These are phyloP conservation scores for Ambrosia hybrid DNA, from an alignment of 140 eudicot species.

Conservation along the genomic window DNA sequence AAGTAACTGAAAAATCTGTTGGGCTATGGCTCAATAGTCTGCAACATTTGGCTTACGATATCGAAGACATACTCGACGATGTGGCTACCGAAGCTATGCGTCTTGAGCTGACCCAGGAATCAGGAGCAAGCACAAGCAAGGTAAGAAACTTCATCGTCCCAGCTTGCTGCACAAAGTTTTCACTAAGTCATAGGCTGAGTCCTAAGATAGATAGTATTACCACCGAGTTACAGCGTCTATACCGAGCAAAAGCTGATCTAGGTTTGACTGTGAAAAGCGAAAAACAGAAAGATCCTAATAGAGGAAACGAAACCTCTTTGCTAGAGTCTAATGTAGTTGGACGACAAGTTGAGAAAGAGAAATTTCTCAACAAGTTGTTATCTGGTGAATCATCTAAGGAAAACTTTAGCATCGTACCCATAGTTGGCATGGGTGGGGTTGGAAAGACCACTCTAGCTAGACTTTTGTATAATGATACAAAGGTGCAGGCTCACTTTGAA, in stretches of 20 bases:
- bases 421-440: too few species aligned
- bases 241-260: background rate
- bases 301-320: slow-evolving; percentile 5
- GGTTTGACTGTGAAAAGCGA: background rate
- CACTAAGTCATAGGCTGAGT: background rate
- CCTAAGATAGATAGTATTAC: background rate
- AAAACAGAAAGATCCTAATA: background rate
- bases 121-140: background rate
- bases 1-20: background rate
- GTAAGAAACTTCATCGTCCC: too few species aligned
- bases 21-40: background rate
- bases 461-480: too few species aligned
- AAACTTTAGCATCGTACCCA: background rate
- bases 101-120: background rate
- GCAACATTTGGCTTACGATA: background rate
- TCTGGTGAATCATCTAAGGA: background rate
- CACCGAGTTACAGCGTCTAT: background rate
- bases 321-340: background rate
- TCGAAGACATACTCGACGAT: background rate
- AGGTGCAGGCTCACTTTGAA: too few species aligned
- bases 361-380: background rate
- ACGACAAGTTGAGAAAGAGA: background rate
- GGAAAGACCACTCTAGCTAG: too few species aligned
- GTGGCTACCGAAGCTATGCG: background rate
- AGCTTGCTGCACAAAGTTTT: background rate